Conservation (phyloP, 495 filamentous ascomycete genomes). For the Evansstolkia leycettana region DNA sequence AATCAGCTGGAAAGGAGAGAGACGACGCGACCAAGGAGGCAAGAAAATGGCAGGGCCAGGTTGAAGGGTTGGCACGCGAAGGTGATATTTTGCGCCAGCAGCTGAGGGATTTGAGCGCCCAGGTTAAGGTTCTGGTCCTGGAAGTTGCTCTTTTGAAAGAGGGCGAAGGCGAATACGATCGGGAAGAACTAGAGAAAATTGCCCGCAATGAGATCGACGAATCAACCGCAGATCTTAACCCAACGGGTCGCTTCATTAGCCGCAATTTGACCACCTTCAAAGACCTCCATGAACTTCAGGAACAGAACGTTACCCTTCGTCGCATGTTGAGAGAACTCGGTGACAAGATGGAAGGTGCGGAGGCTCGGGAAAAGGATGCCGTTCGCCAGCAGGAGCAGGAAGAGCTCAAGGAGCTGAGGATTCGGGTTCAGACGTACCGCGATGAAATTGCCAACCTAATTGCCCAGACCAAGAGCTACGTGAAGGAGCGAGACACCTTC, state of each 20-base stretch:
- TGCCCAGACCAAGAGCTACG: slow-evolving; percentile 77
- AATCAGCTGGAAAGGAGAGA: slow-evolving; percentile 40
- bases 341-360: slow-evolving; percentile 82
- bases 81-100: slow-evolving; percentile 71
- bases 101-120: slow-evolving; percentile 79
- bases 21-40: slow-evolving; percentile 46
- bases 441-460: slow-evolving; percentile 70
- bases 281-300: slow-evolving; percentile 71
- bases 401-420: slow-evolving; percentile 57
- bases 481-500: slow-evolving; percentile 95
- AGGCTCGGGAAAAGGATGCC: slow-evolving; percentile 57
- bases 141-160: slow-evolving; percentile 70
- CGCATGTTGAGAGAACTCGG: slow-evolving; percentile 71
- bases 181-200: slow-evolving; percentile 60
- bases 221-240: slow-evolving; percentile 44
- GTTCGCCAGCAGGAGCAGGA: slow-evolving; percentile 60
- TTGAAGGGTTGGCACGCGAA: slow-evolving; percentile 59
- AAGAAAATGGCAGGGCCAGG: slow-evolving; percentile 61
- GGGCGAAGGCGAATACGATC: slow-evolving; percentile 58
- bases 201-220: slow-evolving; percentile 54
- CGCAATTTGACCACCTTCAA: slow-evolving; percentile 72
- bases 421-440: slow-evolving; percentile 45
- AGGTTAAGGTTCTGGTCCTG: slow-evolving; percentile 77
- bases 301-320: slow-evolving; percentile 75
- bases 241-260: slow-evolving; percentile 79